Conservation (phyloP, 495 filamentous ascomycete genomes). For the Xylaria scruposa region DNA sequence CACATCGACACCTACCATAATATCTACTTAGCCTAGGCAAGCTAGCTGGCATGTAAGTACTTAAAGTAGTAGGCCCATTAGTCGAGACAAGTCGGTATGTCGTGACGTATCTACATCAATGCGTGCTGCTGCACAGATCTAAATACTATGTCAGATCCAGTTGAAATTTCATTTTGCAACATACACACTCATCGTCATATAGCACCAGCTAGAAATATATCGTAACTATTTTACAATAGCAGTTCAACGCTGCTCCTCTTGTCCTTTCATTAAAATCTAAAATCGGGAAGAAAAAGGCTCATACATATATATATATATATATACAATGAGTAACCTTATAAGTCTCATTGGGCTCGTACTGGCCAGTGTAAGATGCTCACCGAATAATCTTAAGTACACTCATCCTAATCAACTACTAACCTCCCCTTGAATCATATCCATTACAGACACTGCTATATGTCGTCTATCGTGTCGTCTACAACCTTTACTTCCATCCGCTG, state of each 20-base stretch:
- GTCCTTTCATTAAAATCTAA: no score
- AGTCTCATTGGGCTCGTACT: neutral
- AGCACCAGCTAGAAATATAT: neutral
- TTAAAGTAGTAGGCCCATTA: no score
- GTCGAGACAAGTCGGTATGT: neutral
- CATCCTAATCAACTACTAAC: neutral
- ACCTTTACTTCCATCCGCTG: constrained; percentile 58
- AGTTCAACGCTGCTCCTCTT: neutral
- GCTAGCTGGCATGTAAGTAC: no score
- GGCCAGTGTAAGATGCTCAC: neutral
- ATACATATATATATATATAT: neutral
- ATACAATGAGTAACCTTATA: neutral
- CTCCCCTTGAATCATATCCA: neutral
- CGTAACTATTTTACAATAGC: neutral
- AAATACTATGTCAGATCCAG: neutral
- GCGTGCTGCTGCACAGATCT: neutral
- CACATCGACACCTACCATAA: neutral
- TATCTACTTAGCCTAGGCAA: no score
- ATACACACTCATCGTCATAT: neutral
- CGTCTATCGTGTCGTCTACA: constrained; percentile 32
- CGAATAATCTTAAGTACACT: neutral
- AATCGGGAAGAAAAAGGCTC: neutral
- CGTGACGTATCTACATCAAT: neutral
- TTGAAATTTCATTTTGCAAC: no score
- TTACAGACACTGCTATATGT: constrained; percentile 3